These are phyloP conservation scores for Zygoascus hellenicus DNA, from an alignment of 1,139 yeast species.

Conservation along the genomic window DNA sequence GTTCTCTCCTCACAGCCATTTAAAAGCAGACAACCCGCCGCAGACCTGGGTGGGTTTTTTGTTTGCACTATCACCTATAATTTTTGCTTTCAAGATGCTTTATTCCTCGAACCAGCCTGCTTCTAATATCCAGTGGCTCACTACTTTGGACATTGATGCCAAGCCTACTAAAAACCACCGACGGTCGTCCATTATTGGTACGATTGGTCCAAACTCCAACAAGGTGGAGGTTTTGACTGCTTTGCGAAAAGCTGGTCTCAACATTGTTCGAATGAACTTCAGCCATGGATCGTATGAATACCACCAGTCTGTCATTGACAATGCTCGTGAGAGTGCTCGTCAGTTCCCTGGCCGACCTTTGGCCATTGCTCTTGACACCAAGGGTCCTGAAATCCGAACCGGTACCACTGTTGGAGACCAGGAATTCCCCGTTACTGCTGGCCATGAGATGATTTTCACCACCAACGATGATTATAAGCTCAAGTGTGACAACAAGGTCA, in stretches of 20 bases:
- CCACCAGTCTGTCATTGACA: slow-evolving; percentile 94
- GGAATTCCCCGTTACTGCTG: slow-evolving; percentile 77
- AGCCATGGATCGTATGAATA: slow-evolving; percentile 96
- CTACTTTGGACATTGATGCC: slow-evolving; percentile 66
- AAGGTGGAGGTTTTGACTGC: slow-evolving; percentile 74
- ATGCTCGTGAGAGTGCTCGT: slow-evolving; percentile 90
- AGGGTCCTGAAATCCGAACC: slow-evolving; percentile 99
- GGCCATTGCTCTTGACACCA: slow-evolving; percentile 97
- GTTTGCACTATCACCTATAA: slow-evolving; percentile 1
- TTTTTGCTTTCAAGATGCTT: slow-evolving; percentile 22
- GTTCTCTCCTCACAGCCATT: too few relatives aligned
- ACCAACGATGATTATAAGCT: slow-evolving; percentile 77
- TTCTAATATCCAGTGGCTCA: slow-evolving; percentile 67
- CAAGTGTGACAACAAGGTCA: slow-evolving; percentile 66
- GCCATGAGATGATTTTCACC: slow-evolving; percentile 89
- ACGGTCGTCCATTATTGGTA: slow-evolving; percentile 95
- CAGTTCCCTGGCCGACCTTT: slow-evolving; percentile 91
- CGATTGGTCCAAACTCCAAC: slow-evolving; percentile 97
- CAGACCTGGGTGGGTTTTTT: not conserved
- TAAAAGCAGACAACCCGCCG: too few relatives aligned
- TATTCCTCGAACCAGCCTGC: slow-evolving; percentile 28
- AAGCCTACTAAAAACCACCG: slow-evolving; percentile 84
- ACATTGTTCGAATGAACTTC: slow-evolving; percentile 98
- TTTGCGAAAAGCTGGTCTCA: slow-evolving; percentile 93
- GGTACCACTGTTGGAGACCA: slow-evolving; percentile 78